Percentiles rank a stretch among this genome's conserved stretches.
These are phyloP conservation scores for Ganoderma sinense DNA, from an alignment of 1,284 basidiomycete genomes.

Conservation along the genomic window DNA sequence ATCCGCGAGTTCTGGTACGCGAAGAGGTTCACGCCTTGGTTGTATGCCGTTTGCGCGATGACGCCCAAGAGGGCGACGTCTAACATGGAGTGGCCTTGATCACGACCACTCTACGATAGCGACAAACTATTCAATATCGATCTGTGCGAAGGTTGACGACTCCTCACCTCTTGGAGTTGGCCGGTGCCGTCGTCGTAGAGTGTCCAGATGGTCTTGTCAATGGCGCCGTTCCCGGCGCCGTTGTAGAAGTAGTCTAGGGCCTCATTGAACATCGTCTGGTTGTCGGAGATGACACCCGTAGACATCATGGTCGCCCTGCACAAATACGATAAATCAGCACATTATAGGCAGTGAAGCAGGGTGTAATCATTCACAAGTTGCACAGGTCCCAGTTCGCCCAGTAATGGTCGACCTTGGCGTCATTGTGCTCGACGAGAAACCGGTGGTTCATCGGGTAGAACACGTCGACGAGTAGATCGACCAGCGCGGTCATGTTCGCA, in stretches of 20 bases:
- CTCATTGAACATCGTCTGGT: conserved; percentile 19
- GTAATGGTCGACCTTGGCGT: conserved; percentile 13
- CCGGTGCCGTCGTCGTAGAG: conserved; percentile 16
- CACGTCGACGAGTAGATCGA: conserved; percentile 12
- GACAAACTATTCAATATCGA: not conserved
- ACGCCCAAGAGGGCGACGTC: conserved; percentile 15
- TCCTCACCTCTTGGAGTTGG: conserved; percentile 11
- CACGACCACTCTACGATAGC: conserved; percentile 2
- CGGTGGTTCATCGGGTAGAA: conserved; percentile 20
- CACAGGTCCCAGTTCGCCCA: conserved; percentile 20
- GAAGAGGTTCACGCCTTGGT: conserved; percentile 5
- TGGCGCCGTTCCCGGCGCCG: conserved; percentile 14
- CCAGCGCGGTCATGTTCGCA: conserved; percentile 8
- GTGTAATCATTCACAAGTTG: conserved; percentile 7
- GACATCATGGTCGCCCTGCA: conserved; percentile 15
- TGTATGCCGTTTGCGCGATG: conserved; percentile 17
- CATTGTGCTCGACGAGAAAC: conserved; percentile 15
- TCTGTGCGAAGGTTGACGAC: too few relatives aligned
- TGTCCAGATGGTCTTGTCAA: conserved; percentile 13
- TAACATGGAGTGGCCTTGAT: conserved; percentile 16
- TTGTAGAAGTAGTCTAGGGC: conserved; percentile 14
- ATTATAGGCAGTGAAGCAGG: not conserved
- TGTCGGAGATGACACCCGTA: conserved; percentile 10
- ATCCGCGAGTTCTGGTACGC: conserved; percentile 14
- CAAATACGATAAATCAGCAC: not conserved